Conservation (phyloP, 176 grass and related monocot species). For the Microstegium vimineum region DNA sequence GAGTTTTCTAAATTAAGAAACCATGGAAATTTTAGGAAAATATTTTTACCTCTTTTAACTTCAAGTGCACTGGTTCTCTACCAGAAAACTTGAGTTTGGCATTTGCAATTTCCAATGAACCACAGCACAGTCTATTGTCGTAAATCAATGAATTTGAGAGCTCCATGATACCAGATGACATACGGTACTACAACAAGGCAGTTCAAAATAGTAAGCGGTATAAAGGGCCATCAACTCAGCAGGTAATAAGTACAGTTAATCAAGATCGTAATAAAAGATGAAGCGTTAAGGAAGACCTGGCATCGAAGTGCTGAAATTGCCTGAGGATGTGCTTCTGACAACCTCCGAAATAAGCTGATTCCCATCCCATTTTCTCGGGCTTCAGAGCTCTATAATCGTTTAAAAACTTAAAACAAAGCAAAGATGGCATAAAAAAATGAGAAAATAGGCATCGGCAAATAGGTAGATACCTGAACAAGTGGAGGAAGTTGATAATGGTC, state of each 20-base stretch:
- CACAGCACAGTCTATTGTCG: constrained; percentile 72
- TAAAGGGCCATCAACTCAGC: constrained; percentile 11
- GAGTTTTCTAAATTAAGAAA: constrained; percentile 19
- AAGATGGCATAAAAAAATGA: background rate
- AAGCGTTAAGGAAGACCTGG: constrained; percentile 52
- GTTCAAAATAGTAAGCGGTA: constrained; percentile 10
- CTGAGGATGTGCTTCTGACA: constrained; percentile 92
- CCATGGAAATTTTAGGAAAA: background rate
- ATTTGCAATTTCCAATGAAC: constrained; percentile 76
- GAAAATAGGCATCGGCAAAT: background rate
- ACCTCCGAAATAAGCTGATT: constrained; percentile 94
- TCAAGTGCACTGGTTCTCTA: constrained; percentile 41
- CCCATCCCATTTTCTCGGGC: constrained; percentile 89
- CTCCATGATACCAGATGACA: constrained; percentile 97
- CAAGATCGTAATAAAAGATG: background rate
- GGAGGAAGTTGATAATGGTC: constrained; percentile 98
- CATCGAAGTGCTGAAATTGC: constrained; percentile 89
- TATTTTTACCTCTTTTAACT: constrained; percentile 67
- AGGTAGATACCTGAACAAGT: constrained; percentile 71
- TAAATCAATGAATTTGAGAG: constrained; percentile 91
- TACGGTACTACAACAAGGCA: constrained; percentile 77
- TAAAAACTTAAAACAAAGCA: constrained; percentile 12
- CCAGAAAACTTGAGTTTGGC: constrained; percentile 70
- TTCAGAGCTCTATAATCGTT: constrained; percentile 68
- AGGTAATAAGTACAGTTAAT: constrained; percentile 16